Evolutionary conservation across 208 protist species (phyloP).

Genomic region (Wallacemonas collosoma): DNA sequence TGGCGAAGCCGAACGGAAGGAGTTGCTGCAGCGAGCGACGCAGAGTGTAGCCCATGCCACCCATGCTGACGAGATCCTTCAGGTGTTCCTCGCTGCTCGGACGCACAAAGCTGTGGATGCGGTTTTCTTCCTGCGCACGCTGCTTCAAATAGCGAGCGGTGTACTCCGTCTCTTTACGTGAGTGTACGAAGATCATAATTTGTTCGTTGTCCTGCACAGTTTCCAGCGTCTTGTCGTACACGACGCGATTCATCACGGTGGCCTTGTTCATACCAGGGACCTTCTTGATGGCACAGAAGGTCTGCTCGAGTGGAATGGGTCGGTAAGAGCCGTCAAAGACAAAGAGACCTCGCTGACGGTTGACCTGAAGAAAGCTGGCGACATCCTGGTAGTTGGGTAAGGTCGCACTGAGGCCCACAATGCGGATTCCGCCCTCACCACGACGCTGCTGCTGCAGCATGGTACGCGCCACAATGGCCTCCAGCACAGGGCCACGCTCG

Average conservation of each 20-base stretch:
- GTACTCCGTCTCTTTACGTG: constrained; percentile 97
- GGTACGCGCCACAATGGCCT: constrained; percentile 98
- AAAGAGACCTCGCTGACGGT: constrained; percentile 93
- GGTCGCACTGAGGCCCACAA: constrained; percentile 99
- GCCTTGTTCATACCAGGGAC: constrained; percentile 94
- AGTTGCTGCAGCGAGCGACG: constrained; percentile 66
- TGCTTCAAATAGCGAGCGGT: constrained; percentile 94
- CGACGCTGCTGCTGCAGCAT: constrained; percentile 82
- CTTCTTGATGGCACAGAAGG: constrained; percentile 97
- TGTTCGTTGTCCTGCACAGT: constrained; percentile 92
- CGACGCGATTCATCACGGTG: constrained; percentile 97
- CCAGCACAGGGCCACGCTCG: constrained; percentile 98
- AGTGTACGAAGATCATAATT: constrained; percentile 99
- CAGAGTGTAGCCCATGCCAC: constrained; percentile 29
- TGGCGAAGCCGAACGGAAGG: constrained; percentile 97
- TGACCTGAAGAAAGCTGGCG: constrained; percentile 97
- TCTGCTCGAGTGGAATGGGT: constrained; percentile 98
- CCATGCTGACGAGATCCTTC: constrained; percentile 48
- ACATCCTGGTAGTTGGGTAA: constrained; percentile 99
- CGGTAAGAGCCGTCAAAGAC: constrained; percentile 95
- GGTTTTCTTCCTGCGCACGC: constrained; percentile 88
- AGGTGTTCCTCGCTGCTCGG: constrained; percentile 89
- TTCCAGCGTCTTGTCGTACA: constrained; percentile 97
- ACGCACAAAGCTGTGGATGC: constrained; percentile 88
- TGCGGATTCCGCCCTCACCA: constrained; percentile 87